Conservation (phyloP, 2,329 filamentous ascomycete species). For the Fusarium haematococcum region DNA sequence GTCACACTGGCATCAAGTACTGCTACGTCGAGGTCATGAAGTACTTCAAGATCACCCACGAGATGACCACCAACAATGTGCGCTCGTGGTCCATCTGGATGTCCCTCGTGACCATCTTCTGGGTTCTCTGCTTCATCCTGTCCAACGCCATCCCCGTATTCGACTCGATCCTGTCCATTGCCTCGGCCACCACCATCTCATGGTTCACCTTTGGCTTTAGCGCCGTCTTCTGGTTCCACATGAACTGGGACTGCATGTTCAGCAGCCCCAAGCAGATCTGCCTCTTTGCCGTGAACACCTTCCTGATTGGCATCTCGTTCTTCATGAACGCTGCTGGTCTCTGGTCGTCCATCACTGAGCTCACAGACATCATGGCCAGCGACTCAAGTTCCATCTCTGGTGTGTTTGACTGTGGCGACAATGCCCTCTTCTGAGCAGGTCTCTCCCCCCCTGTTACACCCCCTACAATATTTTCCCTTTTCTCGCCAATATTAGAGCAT, state of each 20-base stretch:
- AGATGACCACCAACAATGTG: constrained; percentile 49
- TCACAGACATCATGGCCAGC: constrained; percentile 47
- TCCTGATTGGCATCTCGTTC: constrained; percentile 48
- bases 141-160: constrained; percentile 54
- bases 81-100: constrained; percentile 53
- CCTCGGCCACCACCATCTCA: constrained; percentile 51
- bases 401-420: constrained; percentile 50
- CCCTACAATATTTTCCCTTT: constrained; percentile 25
- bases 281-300: constrained; percentile 45
- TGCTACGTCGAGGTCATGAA: constrained; percentile 51
- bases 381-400: constrained; percentile 44
- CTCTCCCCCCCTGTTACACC: constrained; percentile 12
- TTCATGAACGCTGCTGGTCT: constrained; percentile 52
- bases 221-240: constrained; percentile 52
- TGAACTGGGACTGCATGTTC: constrained; percentile 50
- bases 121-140: constrained; percentile 50
- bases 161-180: constrained; percentile 52
- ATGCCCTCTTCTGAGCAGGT: constrained; percentile 48
- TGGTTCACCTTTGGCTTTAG: constrained; percentile 54
- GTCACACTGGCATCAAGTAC: constrained; percentile 51
- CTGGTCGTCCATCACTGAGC: constrained; percentile 49
- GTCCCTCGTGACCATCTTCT: constrained; percentile 49
- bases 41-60: constrained; percentile 46
- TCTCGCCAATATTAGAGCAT: constrained; percentile 21
- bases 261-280: constrained; percentile 45